Conservation (phyloP, 176 grass and related monocot species). For the Avena eriantha region DNA sequence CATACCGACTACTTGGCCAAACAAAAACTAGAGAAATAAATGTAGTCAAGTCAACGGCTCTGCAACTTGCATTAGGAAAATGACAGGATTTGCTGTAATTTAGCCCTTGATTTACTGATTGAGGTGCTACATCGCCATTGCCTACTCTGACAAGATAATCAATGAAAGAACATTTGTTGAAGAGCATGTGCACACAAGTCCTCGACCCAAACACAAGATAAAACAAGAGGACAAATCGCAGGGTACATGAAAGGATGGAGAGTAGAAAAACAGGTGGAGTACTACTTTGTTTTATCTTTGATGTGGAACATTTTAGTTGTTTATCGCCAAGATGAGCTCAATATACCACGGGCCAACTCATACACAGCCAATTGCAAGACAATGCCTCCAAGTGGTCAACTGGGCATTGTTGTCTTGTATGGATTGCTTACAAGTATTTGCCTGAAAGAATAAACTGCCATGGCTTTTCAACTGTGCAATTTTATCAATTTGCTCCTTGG, state of each 20-base stretch:
- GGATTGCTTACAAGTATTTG: neutral
- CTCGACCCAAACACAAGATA: conserved; percentile 24
- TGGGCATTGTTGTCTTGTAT: neutral
- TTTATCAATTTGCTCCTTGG: neutral
- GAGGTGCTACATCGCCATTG: conserved; percentile 18
- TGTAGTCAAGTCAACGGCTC: conserved; percentile 32
- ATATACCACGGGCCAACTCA: conserved; percentile 1
- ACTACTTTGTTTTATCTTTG: neutral
- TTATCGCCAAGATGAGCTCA: conserved; percentile 25
- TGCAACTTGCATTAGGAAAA: conserved; percentile 43
- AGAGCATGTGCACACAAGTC: conserved; percentile 22
- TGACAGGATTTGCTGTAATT: neutral
- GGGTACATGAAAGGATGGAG: conserved; percentile 7
- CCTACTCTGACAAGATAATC: neutral
- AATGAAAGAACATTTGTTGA: neutral
- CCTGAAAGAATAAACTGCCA: neutral
- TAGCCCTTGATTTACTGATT: neutral
- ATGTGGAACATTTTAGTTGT: conserved; percentile 22
- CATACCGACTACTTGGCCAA: conserved; percentile 8
- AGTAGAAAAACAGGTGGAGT: neutral
- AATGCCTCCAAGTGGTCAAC: neutral
- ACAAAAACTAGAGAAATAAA: neutral
- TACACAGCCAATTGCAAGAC: neutral
- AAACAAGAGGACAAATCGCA: neutral
- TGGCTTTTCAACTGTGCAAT: neutral